Percentiles rank a stretch among this genome's conserved stretches.
Conservation (phyloP, 441 rosid genomes). For the Aleurites moluccanus region DNA sequence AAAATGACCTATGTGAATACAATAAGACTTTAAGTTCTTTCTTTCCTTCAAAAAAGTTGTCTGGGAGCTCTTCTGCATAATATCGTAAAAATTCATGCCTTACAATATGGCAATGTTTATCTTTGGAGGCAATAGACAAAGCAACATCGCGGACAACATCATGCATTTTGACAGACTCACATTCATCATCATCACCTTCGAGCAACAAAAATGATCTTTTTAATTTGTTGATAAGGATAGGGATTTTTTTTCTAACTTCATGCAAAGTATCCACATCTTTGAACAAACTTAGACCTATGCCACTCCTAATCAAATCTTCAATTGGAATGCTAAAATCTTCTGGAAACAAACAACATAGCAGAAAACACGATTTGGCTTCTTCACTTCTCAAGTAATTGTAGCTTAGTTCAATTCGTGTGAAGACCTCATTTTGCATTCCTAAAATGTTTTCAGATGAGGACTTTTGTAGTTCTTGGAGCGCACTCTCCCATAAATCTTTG, state of each 20-base stretch:
- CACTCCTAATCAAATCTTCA: slow-evolving; percentile 6
- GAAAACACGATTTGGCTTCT: background rate
- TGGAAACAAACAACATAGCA: background rate
- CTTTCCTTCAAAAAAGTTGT: background rate
- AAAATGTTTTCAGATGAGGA: background rate
- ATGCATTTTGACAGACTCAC: no score
- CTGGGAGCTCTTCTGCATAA: background rate
- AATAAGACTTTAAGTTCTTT: slow-evolving; percentile 7
- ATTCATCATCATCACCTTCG: no score
- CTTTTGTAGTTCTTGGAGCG: background rate
- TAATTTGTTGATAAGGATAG: background rate
- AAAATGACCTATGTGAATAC: background rate
- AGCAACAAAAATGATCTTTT: background rate
- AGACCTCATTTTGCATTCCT: background rate
- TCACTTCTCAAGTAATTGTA: background rate
- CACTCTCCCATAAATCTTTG: background rate
- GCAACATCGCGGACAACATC: no score
- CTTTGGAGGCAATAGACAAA: background rate
- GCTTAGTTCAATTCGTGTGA: background rate
- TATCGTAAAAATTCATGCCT: slow-evolving; percentile 1
- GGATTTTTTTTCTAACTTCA: background rate
- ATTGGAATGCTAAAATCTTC: background rate
- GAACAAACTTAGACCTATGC: background rate
- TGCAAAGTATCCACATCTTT: background rate
- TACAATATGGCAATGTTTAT: no score